Percentiles rank a stretch among this genome's conserved stretches.
Conservation (phyloP, 1,284 basidiomycete species). For the Inonotus obliquus region DNA sequence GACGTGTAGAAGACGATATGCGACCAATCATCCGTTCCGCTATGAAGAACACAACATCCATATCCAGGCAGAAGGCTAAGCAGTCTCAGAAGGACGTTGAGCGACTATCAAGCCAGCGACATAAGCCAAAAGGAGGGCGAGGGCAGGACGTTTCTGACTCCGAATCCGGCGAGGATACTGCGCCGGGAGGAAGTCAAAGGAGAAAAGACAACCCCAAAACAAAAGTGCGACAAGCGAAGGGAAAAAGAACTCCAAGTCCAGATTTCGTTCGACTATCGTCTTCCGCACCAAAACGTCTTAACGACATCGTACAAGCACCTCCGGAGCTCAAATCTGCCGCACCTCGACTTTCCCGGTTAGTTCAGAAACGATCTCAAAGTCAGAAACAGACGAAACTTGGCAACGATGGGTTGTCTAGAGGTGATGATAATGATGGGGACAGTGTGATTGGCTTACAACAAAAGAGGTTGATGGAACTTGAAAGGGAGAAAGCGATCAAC, state of each 20-base stretch:
- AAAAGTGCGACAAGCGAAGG: slow-evolving; percentile 24
- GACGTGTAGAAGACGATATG: slow-evolving; percentile 69
- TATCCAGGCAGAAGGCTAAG: slow-evolving; percentile 28
- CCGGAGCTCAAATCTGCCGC: slow-evolving; percentile 41
- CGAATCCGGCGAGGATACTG: slow-evolving; percentile 17
- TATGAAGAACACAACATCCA: slow-evolving; percentile 50
- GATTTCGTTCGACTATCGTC: slow-evolving; percentile 53
- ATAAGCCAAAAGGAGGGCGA: slow-evolving; percentile 15
- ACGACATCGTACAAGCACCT: slow-evolving; percentile 65
- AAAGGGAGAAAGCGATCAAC: slow-evolving; percentile 61
- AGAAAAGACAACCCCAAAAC: neutral
- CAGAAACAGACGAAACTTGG: slow-evolving; percentile 26
- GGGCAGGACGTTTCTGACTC: slow-evolving; percentile 18
- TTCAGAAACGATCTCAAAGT: neutral
- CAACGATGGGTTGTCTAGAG: slow-evolving; percentile 10
- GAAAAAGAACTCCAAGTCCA: slow-evolving; percentile 32
- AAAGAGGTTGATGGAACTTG: slow-evolving; percentile 68
- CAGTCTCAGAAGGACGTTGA: slow-evolving; percentile 20
- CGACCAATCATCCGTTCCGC: slow-evolving; percentile 57
- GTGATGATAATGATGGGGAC: slow-evolving; percentile 27
- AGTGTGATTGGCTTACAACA: slow-evolving; percentile 68
- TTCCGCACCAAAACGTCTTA: slow-evolving; percentile 59
- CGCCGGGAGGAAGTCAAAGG: slow-evolving; percentile 16
- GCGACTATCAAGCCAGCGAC: slow-evolving; percentile 11
- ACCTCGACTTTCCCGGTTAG: slow-evolving; percentile 28